A percentile compares a stretch with the other conserved stretches of the same genome.
Evolutionary conservation across 1,284 basidiomycete species (phyloP).

Genomic region (Tilletia indica): DNA sequence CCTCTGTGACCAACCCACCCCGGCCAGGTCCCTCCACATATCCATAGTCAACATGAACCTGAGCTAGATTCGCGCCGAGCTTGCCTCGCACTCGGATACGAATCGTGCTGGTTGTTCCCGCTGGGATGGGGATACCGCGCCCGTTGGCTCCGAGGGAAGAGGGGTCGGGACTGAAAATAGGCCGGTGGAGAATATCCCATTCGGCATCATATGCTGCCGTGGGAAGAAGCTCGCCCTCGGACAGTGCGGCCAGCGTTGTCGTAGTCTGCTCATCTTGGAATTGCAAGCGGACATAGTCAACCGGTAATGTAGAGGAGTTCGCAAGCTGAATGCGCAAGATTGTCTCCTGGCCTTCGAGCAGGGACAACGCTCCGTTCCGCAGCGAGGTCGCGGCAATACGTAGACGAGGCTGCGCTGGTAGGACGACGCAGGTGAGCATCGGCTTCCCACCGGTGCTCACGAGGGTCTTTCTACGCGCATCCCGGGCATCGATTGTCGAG

Average conservation of each 20-base stretch:
- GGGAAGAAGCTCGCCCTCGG: slow-evolving; percentile 71
- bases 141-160: neutral
- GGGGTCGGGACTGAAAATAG: slow-evolving; percentile 74
- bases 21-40: slow-evolving; percentile 61
- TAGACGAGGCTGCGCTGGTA: slow-evolving; percentile 62
- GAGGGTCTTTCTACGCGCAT: neutral
- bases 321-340: slow-evolving; percentile 78
- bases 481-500: neutral
- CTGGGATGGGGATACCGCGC: neutral
- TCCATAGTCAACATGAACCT: slow-evolving; percentile 79
- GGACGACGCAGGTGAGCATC: slow-evolving; percentile 70
- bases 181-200: slow-evolving; percentile 72
- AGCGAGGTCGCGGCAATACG: neutral
- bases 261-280: slow-evolving; percentile 85
- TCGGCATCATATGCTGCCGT: slow-evolving; percentile 89
- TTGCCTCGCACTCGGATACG: slow-evolving; percentile 79
- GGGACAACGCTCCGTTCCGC: neutral
- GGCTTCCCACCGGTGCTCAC: slow-evolving; percentile 3
- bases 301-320: slow-evolving; percentile 72
- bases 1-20: slow-evolving; percentile 50
- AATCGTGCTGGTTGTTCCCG: slow-evolving; percentile 68
- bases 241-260: slow-evolving; percentile 71
- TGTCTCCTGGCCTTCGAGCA: slow-evolving; percentile 76
- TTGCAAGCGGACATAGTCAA: slow-evolving; percentile 78
- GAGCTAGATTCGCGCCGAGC: slow-evolving; percentile 76